Conservation (phyloP, 331 rosid genomes). For the Quercus lobata region DNA sequence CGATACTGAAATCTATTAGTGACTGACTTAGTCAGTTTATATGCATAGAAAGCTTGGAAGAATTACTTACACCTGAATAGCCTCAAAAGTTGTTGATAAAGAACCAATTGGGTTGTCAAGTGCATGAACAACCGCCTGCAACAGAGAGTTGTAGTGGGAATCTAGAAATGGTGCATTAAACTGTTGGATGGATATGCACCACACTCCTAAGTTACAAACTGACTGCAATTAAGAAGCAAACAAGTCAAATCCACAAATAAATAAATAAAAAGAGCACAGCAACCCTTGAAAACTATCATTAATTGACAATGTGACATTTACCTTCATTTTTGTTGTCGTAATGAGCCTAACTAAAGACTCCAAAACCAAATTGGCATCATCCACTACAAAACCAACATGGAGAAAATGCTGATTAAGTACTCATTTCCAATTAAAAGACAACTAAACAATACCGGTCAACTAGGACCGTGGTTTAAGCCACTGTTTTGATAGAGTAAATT, state of each 20-base stretch:
- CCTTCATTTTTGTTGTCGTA: slow-evolving; percentile 65
- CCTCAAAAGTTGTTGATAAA: slow-evolving; percentile 34
- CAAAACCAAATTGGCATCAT: slow-evolving; percentile 49
- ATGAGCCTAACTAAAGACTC: slow-evolving; percentile 55
- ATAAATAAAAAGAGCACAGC: slow-evolving; percentile 16
- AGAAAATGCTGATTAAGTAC: background rate
- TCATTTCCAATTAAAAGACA: no score
- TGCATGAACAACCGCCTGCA: slow-evolving; percentile 50
- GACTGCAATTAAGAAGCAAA: slow-evolving; percentile 43
- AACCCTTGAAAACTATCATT: background rate
- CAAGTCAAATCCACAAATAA: background rate
- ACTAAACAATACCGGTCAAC: background rate
- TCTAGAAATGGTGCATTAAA: slow-evolving; percentile 41
- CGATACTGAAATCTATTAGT: no score
- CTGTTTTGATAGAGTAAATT: slow-evolving; percentile 50
- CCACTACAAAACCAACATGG: slow-evolving; percentile 38
- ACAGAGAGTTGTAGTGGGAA: slow-evolving; percentile 43
- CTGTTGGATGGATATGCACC: slow-evolving; percentile 88
- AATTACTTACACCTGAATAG: no score
- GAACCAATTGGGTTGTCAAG: slow-evolving; percentile 88
- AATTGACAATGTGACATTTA: background rate
- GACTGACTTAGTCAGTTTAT: no score
- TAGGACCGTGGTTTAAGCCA: background rate
- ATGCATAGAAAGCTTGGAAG: no score
- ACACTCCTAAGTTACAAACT: slow-evolving; percentile 80